phyloP scores from a whole-genome alignment of 2,329 filamentous ascomycete species.

The Myriosclerotinia curreyana region DNA sequence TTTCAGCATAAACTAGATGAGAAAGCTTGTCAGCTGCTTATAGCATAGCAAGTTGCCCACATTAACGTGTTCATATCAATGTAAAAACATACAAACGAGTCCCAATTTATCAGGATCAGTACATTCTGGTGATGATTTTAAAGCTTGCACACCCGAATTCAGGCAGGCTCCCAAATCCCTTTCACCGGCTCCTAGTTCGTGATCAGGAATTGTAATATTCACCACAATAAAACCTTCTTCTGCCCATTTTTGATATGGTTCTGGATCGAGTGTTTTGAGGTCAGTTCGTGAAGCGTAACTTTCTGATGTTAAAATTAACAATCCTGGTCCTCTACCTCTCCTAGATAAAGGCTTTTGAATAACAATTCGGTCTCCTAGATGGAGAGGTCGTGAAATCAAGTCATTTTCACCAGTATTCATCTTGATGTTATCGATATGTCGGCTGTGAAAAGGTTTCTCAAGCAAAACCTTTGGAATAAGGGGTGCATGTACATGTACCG shows the following conservation, averaged over 20 bases:
- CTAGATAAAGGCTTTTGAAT: constrained; percentile 29
- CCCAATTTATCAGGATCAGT: constrained; percentile 15
- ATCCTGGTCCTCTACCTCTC: constrained; percentile 40
- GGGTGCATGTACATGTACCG: no score
- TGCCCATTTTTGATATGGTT: constrained; percentile 42
- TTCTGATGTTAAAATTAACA: constrained; percentile 37
- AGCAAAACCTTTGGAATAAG: no score
- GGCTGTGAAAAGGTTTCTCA: no score
- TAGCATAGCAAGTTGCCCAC: background rate
- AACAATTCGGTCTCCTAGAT: background rate
- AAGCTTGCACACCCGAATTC: constrained; percentile 8
- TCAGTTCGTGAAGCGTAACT: constrained; percentile 24
- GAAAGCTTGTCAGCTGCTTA: constrained; percentile 5
- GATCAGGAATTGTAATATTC: constrained; percentile 3
- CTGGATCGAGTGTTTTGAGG: constrained; percentile 29
- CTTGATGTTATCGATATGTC: background rate
- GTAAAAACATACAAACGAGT: constrained; percentile 15
- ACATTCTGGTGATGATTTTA: constrained; percentile 19
- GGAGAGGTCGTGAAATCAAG: background rate
- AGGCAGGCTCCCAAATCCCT: constrained; percentile 8
- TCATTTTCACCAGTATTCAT: background rate
- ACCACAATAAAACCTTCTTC: constrained; percentile 40
- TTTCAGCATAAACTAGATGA: constrained; percentile 17
- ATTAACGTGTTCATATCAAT: background rate
- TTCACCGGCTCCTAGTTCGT: background rate